A percentile compares a stretch with the other conserved stretches of the same genome.
Evolutionary conservation across 2,329 filamentous ascomycete species (phyloP).

Genomic region (Botrytis hyacinthi): DNA sequence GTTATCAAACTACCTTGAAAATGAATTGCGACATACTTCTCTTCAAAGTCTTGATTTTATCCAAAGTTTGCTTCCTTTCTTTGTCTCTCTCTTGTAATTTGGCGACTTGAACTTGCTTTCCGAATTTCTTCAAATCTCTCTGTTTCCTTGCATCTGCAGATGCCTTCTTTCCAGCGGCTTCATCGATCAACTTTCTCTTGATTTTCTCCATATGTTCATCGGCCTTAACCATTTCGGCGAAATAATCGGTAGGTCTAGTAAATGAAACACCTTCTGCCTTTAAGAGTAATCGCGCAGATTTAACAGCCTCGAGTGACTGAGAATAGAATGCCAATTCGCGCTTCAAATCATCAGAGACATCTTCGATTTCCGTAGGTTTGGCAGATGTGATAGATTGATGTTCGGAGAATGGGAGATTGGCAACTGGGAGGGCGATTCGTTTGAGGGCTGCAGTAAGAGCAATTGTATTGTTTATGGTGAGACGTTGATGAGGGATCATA

Average conservation of each 20-base stretch:
- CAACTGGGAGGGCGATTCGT: slow-evolving; percentile 70
- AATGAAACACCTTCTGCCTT: slow-evolving; percentile 83
- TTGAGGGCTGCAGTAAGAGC: slow-evolving; percentile 78
- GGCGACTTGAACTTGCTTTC: slow-evolving; percentile 95
- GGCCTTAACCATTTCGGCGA: slow-evolving; percentile 98
- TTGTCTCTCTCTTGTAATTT: slow-evolving; percentile 93
- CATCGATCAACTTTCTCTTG: slow-evolving; percentile 87
- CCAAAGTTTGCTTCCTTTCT: slow-evolving; percentile 86
- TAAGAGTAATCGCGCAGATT: slow-evolving; percentile 68
- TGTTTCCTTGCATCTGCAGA: slow-evolving; percentile 86
- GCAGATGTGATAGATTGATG: slow-evolving; percentile 75
- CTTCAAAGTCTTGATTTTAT: slow-evolving; percentile 94
- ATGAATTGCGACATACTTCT: slow-evolving; percentile 67
- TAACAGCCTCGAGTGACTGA: slow-evolving; percentile 78
- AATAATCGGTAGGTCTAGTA: slow-evolving; percentile 88
- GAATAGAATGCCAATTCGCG: slow-evolving; percentile 93
- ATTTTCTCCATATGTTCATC: slow-evolving; percentile 98
- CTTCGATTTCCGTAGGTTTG: slow-evolving; percentile 69
- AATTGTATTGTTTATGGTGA: slow-evolving; percentile 95
- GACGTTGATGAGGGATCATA: slow-evolving; percentile 82
- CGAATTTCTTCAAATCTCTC: slow-evolving; percentile 97
- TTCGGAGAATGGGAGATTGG: slow-evolving; percentile 72
- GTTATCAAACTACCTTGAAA: slow-evolving; percentile 2
- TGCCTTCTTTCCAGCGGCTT: slow-evolving; percentile 89
- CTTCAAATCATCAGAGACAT: slow-evolving; percentile 86